These are phyloP conservation scores for Coprinopsis cinerea DNA, from an alignment of 768 basidiomycete species.

Conservation along the genomic window DNA sequence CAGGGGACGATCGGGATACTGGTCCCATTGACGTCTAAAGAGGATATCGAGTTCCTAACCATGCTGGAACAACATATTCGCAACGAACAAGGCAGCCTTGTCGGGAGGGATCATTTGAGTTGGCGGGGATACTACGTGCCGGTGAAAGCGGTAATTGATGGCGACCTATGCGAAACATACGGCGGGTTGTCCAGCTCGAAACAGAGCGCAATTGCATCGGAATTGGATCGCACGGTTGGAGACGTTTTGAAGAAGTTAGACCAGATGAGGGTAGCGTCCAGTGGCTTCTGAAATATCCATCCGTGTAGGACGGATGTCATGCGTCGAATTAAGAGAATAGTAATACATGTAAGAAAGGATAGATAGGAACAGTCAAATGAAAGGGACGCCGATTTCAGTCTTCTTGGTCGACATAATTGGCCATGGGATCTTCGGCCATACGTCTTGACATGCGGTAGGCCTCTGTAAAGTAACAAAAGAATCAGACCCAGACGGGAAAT, in stretches of 20 bases:
- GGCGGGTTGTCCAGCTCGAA: conserved; percentile 75
- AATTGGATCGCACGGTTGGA: conserved; percentile 84
- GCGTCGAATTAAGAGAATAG: too few species aligned
- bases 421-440: too few species aligned
- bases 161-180: conserved; percentile 93
- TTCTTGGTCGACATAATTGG: not conserved
- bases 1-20: conserved; percentile 94
- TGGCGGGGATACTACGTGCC: conserved; percentile 97
- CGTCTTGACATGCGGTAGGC: conserved; percentile 81
- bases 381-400: too few species aligned
- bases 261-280: conserved; percentile 78
- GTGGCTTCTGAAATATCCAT: conserved; percentile 82
- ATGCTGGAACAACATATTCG: conserved; percentile 95
- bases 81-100: conserved; percentile 77
- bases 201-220: conserved; percentile 86
- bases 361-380: too few species aligned
- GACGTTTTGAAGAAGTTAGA: conserved; percentile 98
- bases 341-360: too few species aligned
- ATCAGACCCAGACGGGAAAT: conserved; percentile 5
- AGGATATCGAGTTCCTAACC: conserved; percentile 97
- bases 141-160: conserved; percentile 93
- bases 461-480: conserved; percentile 45
- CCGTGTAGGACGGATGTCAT: too few species aligned
- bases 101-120: conserved; percentile 90
- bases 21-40: conserved; percentile 93